Evolutionary conservation across 192 early-diverging fungal genomes (phyloP).

Genomic region (Pilobolus umbonatus): DNA sequence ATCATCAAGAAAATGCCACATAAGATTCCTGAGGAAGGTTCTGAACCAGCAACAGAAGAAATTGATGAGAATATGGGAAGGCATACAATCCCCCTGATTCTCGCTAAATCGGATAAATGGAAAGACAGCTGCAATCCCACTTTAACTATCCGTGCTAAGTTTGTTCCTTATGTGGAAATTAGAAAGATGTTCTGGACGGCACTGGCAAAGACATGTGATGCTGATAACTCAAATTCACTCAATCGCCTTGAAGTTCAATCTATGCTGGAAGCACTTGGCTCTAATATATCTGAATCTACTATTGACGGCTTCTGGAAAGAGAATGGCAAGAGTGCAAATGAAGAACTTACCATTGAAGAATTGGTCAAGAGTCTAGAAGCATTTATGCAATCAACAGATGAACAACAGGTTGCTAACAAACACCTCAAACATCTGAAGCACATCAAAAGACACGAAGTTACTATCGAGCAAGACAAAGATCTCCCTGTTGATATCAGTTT

Average conservation of each 20-base stretch:
- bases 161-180: conserved; percentile 60
- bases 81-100: conserved; percentile 32
- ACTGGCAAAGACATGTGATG: conserved; percentile 56
- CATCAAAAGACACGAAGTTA: not conserved
- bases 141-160: conserved; percentile 54
- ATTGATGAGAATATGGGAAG: conserved; percentile 41
- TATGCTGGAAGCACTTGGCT: conserved; percentile 68
- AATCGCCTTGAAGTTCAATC: conserved; percentile 58
- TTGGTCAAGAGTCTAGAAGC: conserved; percentile 55
- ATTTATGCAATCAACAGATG: conserved; percentile 22
- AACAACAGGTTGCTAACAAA: not conserved
- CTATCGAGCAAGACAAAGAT: conserved; percentile 8
- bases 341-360: conserved; percentile 65
- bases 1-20: conserved; percentile 36
- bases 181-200: conserved; percentile 69
- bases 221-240: conserved; percentile 55
- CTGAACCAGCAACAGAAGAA: not conserved
- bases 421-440: not conserved
- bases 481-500: not conserved
- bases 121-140: conserved; percentile 37
- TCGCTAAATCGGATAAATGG: conserved; percentile 35
- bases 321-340: conserved; percentile 39
- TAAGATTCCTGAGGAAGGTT: not conserved
- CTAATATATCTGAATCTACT: conserved; percentile 59
- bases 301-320: conserved; percentile 54